Conservation (phyloP, 768 basidiomycete genomes). For the Leccinum sublutescens region DNA sequence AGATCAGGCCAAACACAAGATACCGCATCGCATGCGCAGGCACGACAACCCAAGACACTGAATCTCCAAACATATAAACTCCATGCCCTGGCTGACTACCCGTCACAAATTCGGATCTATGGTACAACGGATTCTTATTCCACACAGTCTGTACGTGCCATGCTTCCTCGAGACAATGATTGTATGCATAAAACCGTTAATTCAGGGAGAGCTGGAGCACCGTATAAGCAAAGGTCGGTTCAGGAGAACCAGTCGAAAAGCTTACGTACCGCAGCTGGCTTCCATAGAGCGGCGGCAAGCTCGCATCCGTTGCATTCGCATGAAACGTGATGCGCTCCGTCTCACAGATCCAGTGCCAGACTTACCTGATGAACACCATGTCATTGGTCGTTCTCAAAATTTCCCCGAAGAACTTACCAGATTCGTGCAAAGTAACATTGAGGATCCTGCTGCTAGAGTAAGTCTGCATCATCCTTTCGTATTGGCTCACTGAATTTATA, state of each 20-base stretch:
- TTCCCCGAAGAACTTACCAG: neutral
- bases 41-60: too few relatives aligned
- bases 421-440: neutral
- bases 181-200: too few relatives aligned
- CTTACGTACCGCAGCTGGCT: neutral
- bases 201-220: too few relatives aligned
- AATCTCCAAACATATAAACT: too few relatives aligned
- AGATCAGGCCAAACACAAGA: too few relatives aligned
- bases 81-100: too few relatives aligned
- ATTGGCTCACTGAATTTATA: neutral
- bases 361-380: neutral
- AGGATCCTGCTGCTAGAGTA: neutral
- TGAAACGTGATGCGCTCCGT: neutral
- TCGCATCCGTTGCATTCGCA: neutral
- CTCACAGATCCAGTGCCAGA: neutral
- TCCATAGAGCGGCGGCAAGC: neutral
- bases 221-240: too few relatives aligned
- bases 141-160: too few relatives aligned
- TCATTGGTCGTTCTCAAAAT: neutral
- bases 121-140: constrained; percentile 58
- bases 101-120: too few relatives aligned
- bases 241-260: neutral
- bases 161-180: too few relatives aligned
- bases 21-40: too few relatives aligned
- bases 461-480: neutral